Conservation (phyloP, 495 filamentous ascomycete genomes). For the Penicillium arizonense region DNA sequence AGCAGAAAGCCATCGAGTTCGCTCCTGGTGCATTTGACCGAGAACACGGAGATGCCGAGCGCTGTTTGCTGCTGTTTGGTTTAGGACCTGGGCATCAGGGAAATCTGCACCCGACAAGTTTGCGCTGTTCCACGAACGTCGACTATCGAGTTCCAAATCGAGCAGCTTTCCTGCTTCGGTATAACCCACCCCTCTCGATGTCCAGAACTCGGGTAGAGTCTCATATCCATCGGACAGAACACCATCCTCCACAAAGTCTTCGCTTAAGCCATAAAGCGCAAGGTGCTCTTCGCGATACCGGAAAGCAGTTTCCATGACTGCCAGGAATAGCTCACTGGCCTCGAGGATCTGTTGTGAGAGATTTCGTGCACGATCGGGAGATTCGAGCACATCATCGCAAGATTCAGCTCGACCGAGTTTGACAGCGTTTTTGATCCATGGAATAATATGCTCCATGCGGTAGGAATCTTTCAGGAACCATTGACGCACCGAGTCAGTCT, state of each 20-base stretch:
- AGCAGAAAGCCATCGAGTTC: constrained; percentile 56
- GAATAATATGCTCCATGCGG: constrained; percentile 69
- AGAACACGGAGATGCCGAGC: constrained; percentile 54
- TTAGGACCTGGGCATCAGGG: constrained; percentile 33
- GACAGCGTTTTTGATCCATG: constrained; percentile 72
- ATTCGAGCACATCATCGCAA: too few species aligned
- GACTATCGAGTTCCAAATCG: constrained; percentile 44
- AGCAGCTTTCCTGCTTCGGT: constrained; percentile 50
- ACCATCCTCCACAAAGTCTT: constrained; percentile 65
- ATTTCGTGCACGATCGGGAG: constrained; percentile 28
- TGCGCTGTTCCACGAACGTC: constrained; percentile 40
- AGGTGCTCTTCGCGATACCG: constrained; percentile 68
- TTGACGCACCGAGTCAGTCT: constrained; percentile 70
- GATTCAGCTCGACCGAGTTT: constrained; percentile 50
- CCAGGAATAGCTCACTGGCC: constrained; percentile 74
- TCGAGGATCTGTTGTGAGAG: constrained; percentile 63
- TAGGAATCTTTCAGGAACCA: constrained; percentile 80
- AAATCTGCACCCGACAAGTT: constrained; percentile 23
- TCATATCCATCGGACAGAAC: constrained; percentile 59
- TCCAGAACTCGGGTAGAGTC: constrained; percentile 77
- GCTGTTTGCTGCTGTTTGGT: constrained; percentile 52
- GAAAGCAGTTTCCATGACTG: constrained; percentile 69
- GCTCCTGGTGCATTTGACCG: constrained; percentile 61
- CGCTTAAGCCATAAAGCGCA: constrained; percentile 64
- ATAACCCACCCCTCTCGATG: constrained; percentile 49